phyloP scores from a whole-genome alignment of 495 filamentous ascomycete species.

The Mytilinidion resinicola region DNA sequence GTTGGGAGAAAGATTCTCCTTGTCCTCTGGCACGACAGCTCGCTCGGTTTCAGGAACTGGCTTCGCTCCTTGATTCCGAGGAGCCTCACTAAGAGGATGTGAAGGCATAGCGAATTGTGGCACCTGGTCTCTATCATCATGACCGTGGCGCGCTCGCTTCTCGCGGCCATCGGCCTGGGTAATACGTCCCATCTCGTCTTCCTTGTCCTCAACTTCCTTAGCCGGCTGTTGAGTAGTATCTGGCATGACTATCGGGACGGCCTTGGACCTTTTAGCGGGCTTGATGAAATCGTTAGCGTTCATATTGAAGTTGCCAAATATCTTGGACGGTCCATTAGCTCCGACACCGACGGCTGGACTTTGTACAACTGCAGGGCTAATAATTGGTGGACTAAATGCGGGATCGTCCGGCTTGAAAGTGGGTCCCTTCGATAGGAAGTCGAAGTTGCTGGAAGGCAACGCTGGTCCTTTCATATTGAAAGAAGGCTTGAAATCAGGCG shows the following conservation, averaged over 20 bases:
- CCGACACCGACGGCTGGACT: not conserved
- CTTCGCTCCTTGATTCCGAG: constrained; percentile 18
- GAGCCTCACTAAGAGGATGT: constrained; percentile 16
- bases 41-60: constrained; percentile 16
- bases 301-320: constrained; percentile 72
- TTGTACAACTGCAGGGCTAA: not conserved
- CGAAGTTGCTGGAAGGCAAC: constrained; percentile 54
- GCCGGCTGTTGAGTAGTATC: constrained; percentile 38
- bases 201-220: constrained; percentile 33
- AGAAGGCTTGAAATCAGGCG: constrained; percentile 42
- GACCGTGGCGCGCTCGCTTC: constrained; percentile 62
- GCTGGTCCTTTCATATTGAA: constrained; percentile 9
- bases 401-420: constrained; percentile 79
- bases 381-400: constrained; percentile 57
- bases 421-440: constrained; percentile 60
- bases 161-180: constrained; percentile 53
- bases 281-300: constrained; percentile 49
- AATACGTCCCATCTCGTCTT: constrained; percentile 48
- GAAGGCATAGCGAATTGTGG: constrained; percentile 54
- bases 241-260: constrained; percentile 72
- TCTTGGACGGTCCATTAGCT: constrained; percentile 42
- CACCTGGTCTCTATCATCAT: constrained; percentile 58
- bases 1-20: constrained; percentile 27
- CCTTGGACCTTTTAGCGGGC: constrained; percentile 65
- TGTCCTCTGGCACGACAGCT: constrained; percentile 16